Base-by-base conservation (phyloP, 2,329 filamentous ascomycete species). In the Raffaelea ambrosiae region DNA sequence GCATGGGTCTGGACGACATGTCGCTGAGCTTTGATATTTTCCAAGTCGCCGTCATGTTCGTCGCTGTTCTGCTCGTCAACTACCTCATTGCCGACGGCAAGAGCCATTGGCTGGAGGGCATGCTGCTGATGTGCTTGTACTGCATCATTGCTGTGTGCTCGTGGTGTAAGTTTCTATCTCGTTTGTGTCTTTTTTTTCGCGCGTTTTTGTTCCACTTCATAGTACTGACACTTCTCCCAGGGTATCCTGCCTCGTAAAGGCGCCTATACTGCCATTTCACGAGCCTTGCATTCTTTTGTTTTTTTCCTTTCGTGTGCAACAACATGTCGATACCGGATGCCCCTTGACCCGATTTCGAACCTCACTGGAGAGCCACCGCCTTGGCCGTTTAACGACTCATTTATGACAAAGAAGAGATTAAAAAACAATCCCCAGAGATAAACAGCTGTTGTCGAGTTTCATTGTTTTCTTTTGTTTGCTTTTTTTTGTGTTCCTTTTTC, bases 11-110 rank as follows among this genome's bases (percentile, higher is more conserved):
- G 52, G 80, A 83, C 52, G 73, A 80, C 1, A 91, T 91, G 87
- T 87, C 82, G 19, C 75, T 95, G 5, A 84, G 84, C 62, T 93
- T 95, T 61, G 88, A 94, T 60, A 82, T 82, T 1, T 96, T 96
- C 71, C 88, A 95, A 67, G 83, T 95, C 14, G 84, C 89, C 20
- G 83, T 86, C 38, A 69, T 95, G 38, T 94, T 95, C 56, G 86
- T 93, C 13, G 82, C 87, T 2, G 86, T 88, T 0, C 78, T 95
- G 39, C 74, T 95, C 31, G 86, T 90, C 49, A 95, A 94, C 61
- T 95, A 94, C 61, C 67, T 95, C 40, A 88, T 94, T 43, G 74
- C 83, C 19, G 88, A 94, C 57, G 88, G 88, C 26, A 80, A 88
- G 62, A 89, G 83, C 53, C 88, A 91, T 57, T 93, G 87, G 69